Evolutionary conservation across 495 filamentous ascomycete species (phyloP).

Genomic region (Jackrogersella minutella): DNA sequence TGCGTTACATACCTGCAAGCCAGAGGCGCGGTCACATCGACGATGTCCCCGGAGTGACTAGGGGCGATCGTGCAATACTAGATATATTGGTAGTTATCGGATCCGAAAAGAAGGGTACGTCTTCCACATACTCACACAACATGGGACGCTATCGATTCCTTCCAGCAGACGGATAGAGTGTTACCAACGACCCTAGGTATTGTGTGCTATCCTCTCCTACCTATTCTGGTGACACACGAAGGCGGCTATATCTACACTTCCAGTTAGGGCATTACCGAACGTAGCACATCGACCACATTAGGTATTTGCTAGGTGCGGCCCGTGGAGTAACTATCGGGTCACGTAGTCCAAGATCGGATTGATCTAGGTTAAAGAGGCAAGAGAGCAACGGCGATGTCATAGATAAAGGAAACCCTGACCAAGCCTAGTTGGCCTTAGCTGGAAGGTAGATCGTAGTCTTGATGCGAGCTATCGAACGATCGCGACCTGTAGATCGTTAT

Average conservation of each 20-base stretch:
- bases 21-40: slow-evolving; percentile 14
- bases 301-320: not conserved
- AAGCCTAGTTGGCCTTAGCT: not conserved
- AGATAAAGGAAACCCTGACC: slow-evolving; percentile 8
- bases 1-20: slow-evolving; percentile 10
- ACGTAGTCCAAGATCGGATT: not conserved
- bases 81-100: not conserved
- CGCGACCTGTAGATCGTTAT: slow-evolving; percentile 17
- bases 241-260: not conserved
- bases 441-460: not conserved
- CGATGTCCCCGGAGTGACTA: slow-evolving; percentile 1
- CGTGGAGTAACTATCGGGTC: not conserved
- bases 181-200: not conserved
- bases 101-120: not conserved
- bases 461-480: slow-evolving; percentile 20
- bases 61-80: slow-evolving; percentile 12
- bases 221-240: not conserved
- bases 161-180: not conserved
- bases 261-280: not conserved
- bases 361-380: not conserved
- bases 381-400: slow-evolving; percentile 6
- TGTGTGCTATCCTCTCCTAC: slow-evolving; percentile 10
- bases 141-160: not conserved
- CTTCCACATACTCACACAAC: not conserved
- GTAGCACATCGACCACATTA: not conserved